Evolutionary conservation across 2,329 filamentous ascomycete species (phyloP).

Genomic region (Neoscytalidium dimidiatum): DNA sequence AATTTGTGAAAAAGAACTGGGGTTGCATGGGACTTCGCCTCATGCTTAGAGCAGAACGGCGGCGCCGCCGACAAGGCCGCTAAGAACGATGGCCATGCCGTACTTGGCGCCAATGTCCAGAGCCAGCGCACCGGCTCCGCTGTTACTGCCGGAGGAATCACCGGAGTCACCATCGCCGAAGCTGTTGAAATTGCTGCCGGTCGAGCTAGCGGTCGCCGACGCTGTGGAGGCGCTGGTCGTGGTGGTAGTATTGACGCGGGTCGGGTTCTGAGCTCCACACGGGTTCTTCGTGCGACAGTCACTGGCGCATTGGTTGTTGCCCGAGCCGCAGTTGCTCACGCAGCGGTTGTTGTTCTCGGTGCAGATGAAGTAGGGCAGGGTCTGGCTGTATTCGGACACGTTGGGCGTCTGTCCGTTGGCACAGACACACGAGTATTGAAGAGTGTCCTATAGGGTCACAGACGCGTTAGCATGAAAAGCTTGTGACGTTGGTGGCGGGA

Average conservation of each 20-base stretch:
- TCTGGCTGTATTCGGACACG: conserved; percentile 74
- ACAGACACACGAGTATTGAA: conserved; percentile 75
- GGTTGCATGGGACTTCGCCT: not conserved
- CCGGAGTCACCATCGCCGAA: conserved; percentile 32
- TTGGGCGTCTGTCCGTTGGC: conserved; percentile 67
- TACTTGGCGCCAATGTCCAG: conserved; percentile 59
- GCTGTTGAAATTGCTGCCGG: conserved; percentile 10
- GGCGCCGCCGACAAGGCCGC: conserved; percentile 60
- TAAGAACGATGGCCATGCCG: conserved; percentile 56
- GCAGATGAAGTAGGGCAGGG: conserved; percentile 77
- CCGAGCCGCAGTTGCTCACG: conserved; percentile 55
- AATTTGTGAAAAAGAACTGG: not conserved
- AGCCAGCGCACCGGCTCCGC: conserved; percentile 41
- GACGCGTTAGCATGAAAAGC: conserved; percentile 14
- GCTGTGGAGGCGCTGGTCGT: conserved; percentile 48
- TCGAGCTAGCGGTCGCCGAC: conserved; percentile 34
- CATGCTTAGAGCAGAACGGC: conserved; percentile 40
- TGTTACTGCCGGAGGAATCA: conserved; percentile 33
- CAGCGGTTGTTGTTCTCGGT: conserved; percentile 71
- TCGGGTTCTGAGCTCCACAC: conserved; percentile 70
- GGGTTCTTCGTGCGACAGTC: conserved; percentile 67
- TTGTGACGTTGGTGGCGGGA: not conserved
- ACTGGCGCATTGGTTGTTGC: conserved; percentile 60
- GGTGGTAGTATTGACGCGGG: conserved; percentile 57
- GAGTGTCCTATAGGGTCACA: conserved; percentile 37